These are phyloP conservation scores for Calonectria leucothoes DNA, from an alignment of 2,329 filamentous ascomycete genomes.

Conservation along the genomic window DNA sequence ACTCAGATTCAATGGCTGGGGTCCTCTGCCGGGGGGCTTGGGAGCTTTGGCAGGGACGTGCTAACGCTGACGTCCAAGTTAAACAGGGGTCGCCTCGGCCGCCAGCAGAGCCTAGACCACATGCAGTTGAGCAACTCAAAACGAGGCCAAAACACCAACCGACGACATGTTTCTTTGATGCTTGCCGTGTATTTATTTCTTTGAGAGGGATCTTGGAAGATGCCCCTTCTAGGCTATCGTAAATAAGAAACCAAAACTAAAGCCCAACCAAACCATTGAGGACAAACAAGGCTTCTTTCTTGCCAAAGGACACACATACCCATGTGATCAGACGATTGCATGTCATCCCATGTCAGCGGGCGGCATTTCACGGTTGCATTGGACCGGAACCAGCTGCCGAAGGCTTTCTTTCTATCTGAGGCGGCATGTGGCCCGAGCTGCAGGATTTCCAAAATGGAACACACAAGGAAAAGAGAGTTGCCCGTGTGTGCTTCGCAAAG, in stretches of 20 bases:
- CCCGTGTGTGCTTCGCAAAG: neutral
- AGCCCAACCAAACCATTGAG: too few species aligned
- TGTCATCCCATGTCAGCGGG: conserved; percentile 8
- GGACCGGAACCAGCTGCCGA: conserved; percentile 1
- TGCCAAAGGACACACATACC: neutral
- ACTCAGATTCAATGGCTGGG: neutral
- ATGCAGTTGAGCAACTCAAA: neutral
- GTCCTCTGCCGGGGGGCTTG: neutral
- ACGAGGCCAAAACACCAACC: neutral
- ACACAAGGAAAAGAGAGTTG: neutral
- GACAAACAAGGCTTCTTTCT: neutral
- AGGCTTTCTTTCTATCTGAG: neutral
- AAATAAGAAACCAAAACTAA: too few species aligned
- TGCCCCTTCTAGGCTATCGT: neutral
- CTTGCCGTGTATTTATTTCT: neutral
- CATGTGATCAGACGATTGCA: conserved; percentile 15
- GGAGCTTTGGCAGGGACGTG: too few species aligned
- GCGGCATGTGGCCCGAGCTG: neutral
- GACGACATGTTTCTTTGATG: neutral
- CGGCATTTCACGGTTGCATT: conserved; percentile 6
- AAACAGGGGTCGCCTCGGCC: neutral
- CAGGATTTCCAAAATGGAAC: neutral
- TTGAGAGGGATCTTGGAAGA: neutral
- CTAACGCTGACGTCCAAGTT: neutral
- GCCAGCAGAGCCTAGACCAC: neutral